phyloP scores from a whole-genome alignment of 345 rosid genomes.

The Stellera chamaejasme region DNA sequence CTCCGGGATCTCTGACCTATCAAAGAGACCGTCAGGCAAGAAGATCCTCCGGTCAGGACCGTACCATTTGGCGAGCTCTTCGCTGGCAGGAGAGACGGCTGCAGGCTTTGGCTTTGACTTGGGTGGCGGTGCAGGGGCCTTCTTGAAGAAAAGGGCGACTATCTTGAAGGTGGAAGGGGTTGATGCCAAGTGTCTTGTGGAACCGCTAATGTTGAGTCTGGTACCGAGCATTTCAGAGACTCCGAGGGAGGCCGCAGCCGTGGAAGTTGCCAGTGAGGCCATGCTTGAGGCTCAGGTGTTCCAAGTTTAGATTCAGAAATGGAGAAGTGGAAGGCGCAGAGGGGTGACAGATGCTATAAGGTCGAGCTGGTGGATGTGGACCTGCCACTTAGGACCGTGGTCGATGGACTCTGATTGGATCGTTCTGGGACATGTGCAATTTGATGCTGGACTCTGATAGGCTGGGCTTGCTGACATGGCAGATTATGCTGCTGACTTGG shows the following conservation, averaged over 20 bases:
- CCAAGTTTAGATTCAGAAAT: background rate
- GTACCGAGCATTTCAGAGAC: slow-evolving; percentile 78
- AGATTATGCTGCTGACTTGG: slow-evolving; percentile 39
- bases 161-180: slow-evolving; percentile 55
- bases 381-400: slow-evolving; percentile 36
- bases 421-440: slow-evolving; percentile 34
- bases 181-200: slow-evolving; percentile 39
- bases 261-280: slow-evolving; percentile 51
- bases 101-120: slow-evolving; percentile 54
- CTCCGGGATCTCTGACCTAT: slow-evolving; percentile 90
- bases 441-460: slow-evolving; percentile 50
- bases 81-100: slow-evolving; percentile 37
- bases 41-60: slow-evolving; percentile 97
- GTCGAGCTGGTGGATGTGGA: slow-evolving; percentile 50
- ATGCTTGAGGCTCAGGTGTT: slow-evolving; percentile 6
- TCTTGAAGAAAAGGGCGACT: slow-evolving; percentile 79
- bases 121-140: slow-evolving; percentile 60
- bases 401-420: slow-evolving; percentile 30
- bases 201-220: slow-evolving; percentile 54
- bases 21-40: slow-evolving; percentile 92
- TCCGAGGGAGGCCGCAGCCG: slow-evolving; percentile 70
- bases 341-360: slow-evolving; percentile 32
- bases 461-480: slow-evolving; percentile 37
- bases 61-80: slow-evolving; percentile 98
- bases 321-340: slow-evolving; percentile 2